Evolutionary conservation across 139 green algal species (phyloP), one percentile per base, ranked within the genome.

Genomic region (Closterium sp.): DNA sequence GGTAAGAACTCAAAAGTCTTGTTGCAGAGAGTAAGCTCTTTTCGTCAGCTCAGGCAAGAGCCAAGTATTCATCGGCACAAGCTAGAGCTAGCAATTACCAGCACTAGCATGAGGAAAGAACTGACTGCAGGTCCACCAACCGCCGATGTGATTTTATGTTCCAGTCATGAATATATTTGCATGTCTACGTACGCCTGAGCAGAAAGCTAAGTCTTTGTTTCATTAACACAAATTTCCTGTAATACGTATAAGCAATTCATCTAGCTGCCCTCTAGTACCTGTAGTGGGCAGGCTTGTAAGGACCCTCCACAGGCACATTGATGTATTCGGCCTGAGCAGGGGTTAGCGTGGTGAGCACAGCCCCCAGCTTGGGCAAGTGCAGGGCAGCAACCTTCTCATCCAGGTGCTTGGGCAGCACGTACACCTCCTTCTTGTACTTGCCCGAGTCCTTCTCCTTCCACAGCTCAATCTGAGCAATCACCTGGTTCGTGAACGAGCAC

Each of bases 381-480:
- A 99, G 97, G 3, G 96, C 95, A 4, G 98, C 98, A 7, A 99
- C 95, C 98, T 99, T 99, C 98, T 99, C 98, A 89, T 99, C 98
- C 88, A 99, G 96, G 95, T 99, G 97, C 97, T 99, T 99, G 95
- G 98, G 98, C 93, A 99, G 96, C 92, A 99, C 97, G 92, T 99
- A 99, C 85, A 99, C 98, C 97, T 99, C 99, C 93, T 98, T 98
- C 96, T 99, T 97, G 94, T 99, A 99, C 92, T 98, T 97, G 91
- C 97, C 98, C n/a, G 95, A 96, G 70, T 93, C 94, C 62, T 95
- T 95, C 97, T 99, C 98, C 94, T 98, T 99, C 98, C 98, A 99
- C 70, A 99, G 97, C 97, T 99, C 98, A 93, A 99, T 96, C 97
- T 99, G 98, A 27, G 98, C 98, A 95, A 99, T 99, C 22, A 98